Evolutionary conservation across 768 basidiomycete genomes (phyloP).

Genomic region (Chiua virens): DNA sequence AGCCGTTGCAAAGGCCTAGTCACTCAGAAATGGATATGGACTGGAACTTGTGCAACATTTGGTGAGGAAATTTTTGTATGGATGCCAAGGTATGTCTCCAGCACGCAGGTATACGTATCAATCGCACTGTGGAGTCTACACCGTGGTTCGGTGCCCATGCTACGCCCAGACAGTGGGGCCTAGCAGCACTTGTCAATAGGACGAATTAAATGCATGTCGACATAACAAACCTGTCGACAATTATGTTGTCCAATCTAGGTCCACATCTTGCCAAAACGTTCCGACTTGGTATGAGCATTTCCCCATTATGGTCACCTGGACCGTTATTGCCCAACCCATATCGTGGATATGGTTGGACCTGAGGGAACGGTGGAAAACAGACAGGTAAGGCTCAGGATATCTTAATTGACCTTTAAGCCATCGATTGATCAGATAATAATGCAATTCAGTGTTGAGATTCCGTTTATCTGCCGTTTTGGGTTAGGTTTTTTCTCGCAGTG

Average conservation of each 20-base stretch:
- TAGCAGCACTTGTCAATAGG: slow-evolving; percentile 5
- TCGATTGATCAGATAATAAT: slow-evolving; percentile 1
- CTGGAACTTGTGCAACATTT: too few species aligned
- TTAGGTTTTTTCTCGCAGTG: background rate
- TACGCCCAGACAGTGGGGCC: too few species aligned
- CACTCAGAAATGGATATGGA: slow-evolving; percentile 4
- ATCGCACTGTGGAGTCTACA: background rate
- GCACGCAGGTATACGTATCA: too few species aligned
- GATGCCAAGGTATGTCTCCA: too few species aligned
- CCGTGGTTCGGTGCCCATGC: too few species aligned
- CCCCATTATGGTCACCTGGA: background rate
- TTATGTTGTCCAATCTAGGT: background rate
- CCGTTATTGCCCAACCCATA: background rate
- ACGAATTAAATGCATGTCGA: background rate
- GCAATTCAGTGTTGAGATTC: background rate
- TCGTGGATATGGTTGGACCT: background rate
- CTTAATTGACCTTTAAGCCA: background rate
- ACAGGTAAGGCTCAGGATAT: background rate
- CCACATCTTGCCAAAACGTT: background rate
- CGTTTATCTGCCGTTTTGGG: background rate
- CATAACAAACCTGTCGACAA: slow-evolving; percentile 3
- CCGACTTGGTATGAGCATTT: too few species aligned
- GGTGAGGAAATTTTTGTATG: too few species aligned
- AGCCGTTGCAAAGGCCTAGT: background rate
- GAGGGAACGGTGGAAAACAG: background rate